Conservation (phyloP, 768 basidiomycete genomes). For the Leccinum arenicola region DNA sequence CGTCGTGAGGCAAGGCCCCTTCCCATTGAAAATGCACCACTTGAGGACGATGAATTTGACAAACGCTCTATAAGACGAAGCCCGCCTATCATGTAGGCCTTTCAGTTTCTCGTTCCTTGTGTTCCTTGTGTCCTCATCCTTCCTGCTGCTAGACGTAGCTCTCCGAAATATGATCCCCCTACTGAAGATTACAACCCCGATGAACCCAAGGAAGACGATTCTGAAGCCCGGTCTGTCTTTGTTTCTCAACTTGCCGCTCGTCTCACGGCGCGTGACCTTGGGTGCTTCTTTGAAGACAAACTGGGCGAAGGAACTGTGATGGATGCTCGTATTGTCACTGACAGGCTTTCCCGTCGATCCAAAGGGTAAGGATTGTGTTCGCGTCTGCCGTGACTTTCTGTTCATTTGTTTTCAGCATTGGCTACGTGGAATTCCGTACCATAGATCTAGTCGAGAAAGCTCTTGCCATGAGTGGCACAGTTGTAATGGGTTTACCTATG, state of each 20-base stretch:
- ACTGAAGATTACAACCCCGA: constrained; percentile 78
- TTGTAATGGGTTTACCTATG: constrained; percentile 98
- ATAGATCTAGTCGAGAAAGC: constrained; percentile 92
- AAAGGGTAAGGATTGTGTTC: constrained; percentile 70
- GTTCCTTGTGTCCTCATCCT: constrained; percentile 3
- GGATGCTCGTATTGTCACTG: constrained; percentile 95
- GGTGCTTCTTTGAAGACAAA: constrained; percentile 98
- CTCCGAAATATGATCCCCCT: constrained; percentile 66
- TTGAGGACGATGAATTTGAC: constrained; percentile 33
- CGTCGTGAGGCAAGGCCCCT: constrained; percentile 39
- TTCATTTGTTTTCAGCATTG: constrained; percentile 62
- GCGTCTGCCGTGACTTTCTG: background rate
- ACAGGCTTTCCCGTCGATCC: constrained; percentile 91
- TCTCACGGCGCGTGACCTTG: constrained; percentile 94
- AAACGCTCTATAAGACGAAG: constrained; percentile 33
- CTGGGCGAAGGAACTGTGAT: constrained; percentile 91
- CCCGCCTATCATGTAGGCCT: constrained; percentile 45
- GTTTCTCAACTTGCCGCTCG: constrained; percentile 97
- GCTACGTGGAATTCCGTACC: constrained; percentile 94
- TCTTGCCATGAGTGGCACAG: constrained; percentile 83
- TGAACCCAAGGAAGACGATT: constrained; percentile 92
- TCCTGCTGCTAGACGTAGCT: constrained; percentile 50
- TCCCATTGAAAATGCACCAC: constrained; percentile 39
- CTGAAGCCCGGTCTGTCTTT: constrained; percentile 97
- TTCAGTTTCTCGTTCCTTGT: constrained; percentile 6